phyloP scores from a whole-genome alignment of 192 early-diverging fungal genomes.

The Piromyces finnis region DNA sequence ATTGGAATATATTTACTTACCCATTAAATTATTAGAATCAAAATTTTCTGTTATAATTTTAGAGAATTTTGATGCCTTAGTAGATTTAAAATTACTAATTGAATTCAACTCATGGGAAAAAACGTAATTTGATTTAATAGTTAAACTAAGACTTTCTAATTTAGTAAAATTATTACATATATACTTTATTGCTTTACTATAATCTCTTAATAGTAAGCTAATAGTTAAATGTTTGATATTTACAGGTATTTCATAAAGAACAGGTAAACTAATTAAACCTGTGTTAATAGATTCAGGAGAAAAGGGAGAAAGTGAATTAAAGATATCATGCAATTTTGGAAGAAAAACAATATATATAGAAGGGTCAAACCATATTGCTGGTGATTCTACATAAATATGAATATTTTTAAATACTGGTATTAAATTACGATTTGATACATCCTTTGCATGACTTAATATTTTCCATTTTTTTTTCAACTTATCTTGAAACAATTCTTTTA shows the following conservation, averaged over 20 bases:
- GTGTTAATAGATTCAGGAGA: neutral
- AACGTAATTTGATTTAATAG: neutral
- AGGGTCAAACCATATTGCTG: neutral
- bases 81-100: neutral
- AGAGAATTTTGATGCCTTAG: too few relatives aligned
- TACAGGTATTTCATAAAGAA: neutral
- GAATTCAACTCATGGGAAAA: neutral
- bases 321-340: neutral
- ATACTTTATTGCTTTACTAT: neutral
- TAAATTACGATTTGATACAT: neutral
- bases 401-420: neutral
- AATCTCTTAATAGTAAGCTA: neutral
- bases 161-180: neutral
- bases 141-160: neutral
- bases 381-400: neutral
- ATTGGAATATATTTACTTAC: too few relatives aligned
- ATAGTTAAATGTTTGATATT: neutral
- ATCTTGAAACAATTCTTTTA: neutral
- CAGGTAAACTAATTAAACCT: neutral
- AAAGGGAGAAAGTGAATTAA: neutral
- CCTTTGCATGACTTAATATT: neutral
- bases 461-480: neutral
- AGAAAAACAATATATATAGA: neutral
- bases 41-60: too few relatives aligned
- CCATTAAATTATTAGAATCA: too few relatives aligned